phyloP scores from a whole-genome alignment of 2,329 filamentous ascomycete genomes.

The Ophiocordyceps camponoti-floridani region DNA sequence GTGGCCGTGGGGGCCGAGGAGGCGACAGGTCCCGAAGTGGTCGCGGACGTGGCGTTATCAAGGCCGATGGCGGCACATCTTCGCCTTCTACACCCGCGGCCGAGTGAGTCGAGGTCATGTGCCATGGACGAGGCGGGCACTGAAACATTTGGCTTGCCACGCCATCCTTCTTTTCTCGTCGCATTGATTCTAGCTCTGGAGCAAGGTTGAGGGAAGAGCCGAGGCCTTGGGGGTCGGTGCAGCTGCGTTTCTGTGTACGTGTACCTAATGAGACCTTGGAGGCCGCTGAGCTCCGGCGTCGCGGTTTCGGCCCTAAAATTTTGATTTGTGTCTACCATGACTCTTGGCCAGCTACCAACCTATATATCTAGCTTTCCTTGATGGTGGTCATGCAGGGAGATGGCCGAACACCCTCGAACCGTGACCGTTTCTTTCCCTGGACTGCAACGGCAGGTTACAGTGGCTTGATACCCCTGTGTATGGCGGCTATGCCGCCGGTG shows the following conservation, averaged over 20 bases:
- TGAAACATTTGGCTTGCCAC: background rate
- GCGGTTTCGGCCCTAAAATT: slow-evolving; percentile 12
- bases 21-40: slow-evolving; percentile 38
- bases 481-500: slow-evolving; percentile 81
- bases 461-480: slow-evolving; percentile 92
- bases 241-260: slow-evolving; percentile 10
- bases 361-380: background rate
- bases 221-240: slow-evolving; percentile 2
- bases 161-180: slow-evolving; percentile 2
- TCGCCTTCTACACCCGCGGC: slow-evolving; percentile 34
- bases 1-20: slow-evolving; percentile 38
- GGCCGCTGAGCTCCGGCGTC: slow-evolving; percentile 9
- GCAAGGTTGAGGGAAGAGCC: slow-evolving; percentile 5
- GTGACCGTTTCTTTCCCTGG: background rate
- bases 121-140: background rate
- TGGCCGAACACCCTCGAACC: background rate
- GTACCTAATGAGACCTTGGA: slow-evolving; percentile 19
- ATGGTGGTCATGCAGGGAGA: too few species aligned
- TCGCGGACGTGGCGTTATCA: slow-evolving; percentile 36
- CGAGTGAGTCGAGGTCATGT: slow-evolving; percentile 5
- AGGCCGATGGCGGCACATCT: slow-evolving; percentile 37
- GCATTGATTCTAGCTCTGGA: slow-evolving; percentile 6
- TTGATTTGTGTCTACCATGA: slow-evolving; percentile 13
- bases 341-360: slow-evolving; percentile 4
- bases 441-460: slow-evolving; percentile 10